Base-by-base conservation (phyloP, 306 rosid genomes). In the Lathyrus aphaca region DNA sequence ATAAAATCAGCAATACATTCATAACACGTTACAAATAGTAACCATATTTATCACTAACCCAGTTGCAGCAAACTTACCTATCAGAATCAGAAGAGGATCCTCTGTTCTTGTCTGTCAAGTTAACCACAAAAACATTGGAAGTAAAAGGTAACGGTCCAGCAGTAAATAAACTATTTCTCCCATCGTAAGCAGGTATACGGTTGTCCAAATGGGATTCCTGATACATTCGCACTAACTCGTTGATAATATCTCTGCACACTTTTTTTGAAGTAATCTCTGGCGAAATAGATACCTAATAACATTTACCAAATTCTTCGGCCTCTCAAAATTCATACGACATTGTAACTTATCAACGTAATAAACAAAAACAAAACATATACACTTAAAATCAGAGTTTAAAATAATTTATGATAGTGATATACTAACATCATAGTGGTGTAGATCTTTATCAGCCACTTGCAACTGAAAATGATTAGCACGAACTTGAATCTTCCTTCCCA, bases 381-480 rank as follows among this genome's bases (percentile, higher is more conserved):
- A 21, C 1, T 29, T 29, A 29, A 29, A 29, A 29, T 29, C 32
- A 29, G 5, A 29, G 32, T 29, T 29, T 5, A 5, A 32, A 40
- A 10, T 3, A 39, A 39, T 25, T n/a, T 7, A 14, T 1, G 14
- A 45, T 1, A 11, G 21, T 5, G 27, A 6, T 10, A 17, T 32
- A 75, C 87, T 78, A 0, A 86, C 95, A 72, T 82, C 89, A 4
- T 91, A 91, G 1, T 87, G 97, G 8, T 75, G 78, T 0, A 85
- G 49, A 58, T 87, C 91, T 0, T 10, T 15, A 0, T 79, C 79
- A 0, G 79, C 77, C 1, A 85, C 81, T 25, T 87, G 7, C 0
- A 87, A 83, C 1, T 69, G 49, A 4, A 91, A 87, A n/a, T 91
- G 97, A 60, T 91, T 91, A 0, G 97, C 97, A 0, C 86, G 76